These are phyloP conservation scores for Trichosporon ovoides DNA, from an alignment of 1,284 basidiomycete genomes.

Conservation along the genomic window DNA sequence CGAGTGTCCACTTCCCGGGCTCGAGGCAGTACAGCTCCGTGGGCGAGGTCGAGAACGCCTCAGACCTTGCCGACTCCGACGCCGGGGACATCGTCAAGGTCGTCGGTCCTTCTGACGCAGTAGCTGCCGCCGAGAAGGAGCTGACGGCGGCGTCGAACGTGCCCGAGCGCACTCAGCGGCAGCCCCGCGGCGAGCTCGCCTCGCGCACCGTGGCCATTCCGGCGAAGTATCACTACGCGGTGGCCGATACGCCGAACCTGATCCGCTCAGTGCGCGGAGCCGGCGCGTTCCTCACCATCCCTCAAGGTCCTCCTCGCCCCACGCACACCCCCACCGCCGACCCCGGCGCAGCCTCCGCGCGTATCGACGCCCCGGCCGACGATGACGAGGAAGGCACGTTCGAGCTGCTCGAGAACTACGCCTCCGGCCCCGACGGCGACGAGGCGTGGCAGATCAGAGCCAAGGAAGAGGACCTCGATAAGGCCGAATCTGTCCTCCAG, in stretches of 20 bases:
- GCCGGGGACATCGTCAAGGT: slow-evolving; percentile 80
- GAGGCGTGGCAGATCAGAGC: slow-evolving; percentile 71
- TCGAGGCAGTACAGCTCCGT: slow-evolving; percentile 79
- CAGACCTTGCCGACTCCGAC: slow-evolving; percentile 63
- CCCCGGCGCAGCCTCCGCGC: slow-evolving; percentile 52
- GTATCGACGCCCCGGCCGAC: slow-evolving; percentile 70
- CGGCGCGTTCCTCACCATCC: slow-evolving; percentile 74
- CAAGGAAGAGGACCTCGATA: slow-evolving; percentile 69
- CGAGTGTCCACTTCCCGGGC: slow-evolving; percentile 82
- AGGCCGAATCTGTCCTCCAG: slow-evolving; percentile 60
- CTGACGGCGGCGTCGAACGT: slow-evolving; percentile 45
- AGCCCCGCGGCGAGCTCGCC: slow-evolving; percentile 45
- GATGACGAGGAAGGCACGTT: slow-evolving; percentile 49
- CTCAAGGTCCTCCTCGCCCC: slow-evolving; percentile 60
- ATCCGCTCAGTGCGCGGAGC: slow-evolving; percentile 71
- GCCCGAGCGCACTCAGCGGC: too few species aligned
- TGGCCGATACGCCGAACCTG: slow-evolving; percentile 78
- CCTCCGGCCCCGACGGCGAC: slow-evolving; percentile 64
- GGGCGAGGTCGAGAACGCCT: slow-evolving; percentile 69
- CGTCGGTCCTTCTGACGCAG: slow-evolving; percentile 67
- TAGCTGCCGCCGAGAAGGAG: slow-evolving; percentile 68
- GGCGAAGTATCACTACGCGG: slow-evolving; percentile 75
- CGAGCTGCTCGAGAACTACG: slow-evolving; percentile 71
- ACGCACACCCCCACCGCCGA: slow-evolving; percentile 60
- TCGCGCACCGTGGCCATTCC: slow-evolving; percentile 65